These are phyloP conservation scores for Sicyos edulis DNA, from an alignment of 306 rosid species.

Conservation along the genomic window DNA sequence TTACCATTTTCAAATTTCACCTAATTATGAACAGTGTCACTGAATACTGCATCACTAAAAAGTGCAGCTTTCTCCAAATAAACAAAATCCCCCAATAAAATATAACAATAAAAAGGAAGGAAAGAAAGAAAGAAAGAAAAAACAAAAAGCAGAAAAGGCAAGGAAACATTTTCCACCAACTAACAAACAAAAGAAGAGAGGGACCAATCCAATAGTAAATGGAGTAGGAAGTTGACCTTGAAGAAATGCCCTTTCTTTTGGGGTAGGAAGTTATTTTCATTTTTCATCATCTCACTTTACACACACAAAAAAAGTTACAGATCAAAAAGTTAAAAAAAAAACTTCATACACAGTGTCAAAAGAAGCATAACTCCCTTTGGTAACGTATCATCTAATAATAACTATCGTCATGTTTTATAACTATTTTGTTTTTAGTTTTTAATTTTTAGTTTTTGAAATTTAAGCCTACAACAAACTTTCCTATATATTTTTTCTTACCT, in stretches of 20 bases:
- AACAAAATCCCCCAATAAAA: background rate
- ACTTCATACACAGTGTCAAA: background rate
- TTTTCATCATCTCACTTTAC: conserved; percentile 11
- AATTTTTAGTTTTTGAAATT: too few relatives aligned
- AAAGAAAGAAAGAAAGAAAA: conserved; percentile 5
- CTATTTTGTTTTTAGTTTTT: too few relatives aligned
- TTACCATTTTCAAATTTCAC: background rate
- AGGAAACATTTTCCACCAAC: conserved; percentile 12
- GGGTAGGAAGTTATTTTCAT: background rate
- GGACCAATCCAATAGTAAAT: conserved; percentile 13
- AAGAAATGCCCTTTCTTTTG: background rate
- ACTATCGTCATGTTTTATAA: too few relatives aligned
- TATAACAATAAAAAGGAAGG: background rate
- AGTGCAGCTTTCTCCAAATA: conserved; percentile 12
- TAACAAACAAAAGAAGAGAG: conserved; percentile 21
- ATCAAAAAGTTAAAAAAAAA: background rate
- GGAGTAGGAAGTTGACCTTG: conserved; percentile 26
- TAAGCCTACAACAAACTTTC: too few relatives aligned
- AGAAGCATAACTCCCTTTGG: too few relatives aligned
- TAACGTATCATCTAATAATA: too few relatives aligned
- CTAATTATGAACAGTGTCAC: conserved; percentile 25
- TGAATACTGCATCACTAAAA: conserved; percentile 36
- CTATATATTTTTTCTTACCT: too few relatives aligned
- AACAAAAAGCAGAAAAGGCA: conserved; percentile 2
- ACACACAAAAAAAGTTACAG: background rate